Conservation (phyloP, 441 rosid genomes). For the Cnidoscolus chayamansa region DNA sequence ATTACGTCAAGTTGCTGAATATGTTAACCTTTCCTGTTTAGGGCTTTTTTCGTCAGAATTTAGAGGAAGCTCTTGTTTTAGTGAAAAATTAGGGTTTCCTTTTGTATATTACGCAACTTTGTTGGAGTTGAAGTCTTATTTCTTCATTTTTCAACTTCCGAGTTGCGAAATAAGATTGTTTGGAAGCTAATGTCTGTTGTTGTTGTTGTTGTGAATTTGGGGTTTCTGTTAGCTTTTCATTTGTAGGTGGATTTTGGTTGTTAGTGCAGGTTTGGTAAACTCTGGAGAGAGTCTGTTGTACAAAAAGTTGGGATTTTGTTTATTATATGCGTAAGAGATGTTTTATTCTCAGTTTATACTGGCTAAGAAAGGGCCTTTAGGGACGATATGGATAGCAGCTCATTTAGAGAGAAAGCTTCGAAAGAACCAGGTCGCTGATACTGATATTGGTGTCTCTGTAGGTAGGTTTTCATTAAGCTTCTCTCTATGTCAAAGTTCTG, state of each 20-base stretch:
- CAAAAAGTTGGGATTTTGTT: not conserved
- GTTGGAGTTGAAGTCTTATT: not conserved
- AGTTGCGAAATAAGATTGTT: not conserved
- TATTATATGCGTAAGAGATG: conserved; percentile 38
- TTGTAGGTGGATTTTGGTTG: not conserved
- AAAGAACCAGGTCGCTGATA: conserved; percentile 98
- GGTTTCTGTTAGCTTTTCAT: not conserved
- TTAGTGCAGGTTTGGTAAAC: not conserved
- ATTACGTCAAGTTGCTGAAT: not conserved
- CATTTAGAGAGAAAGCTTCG: conserved; percentile 99
- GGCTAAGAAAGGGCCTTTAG: conserved; percentile 99
- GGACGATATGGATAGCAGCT: conserved; percentile 99
- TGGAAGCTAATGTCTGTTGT: not conserved
- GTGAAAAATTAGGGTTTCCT: conserved; percentile 6
- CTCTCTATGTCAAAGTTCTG: not conserved
- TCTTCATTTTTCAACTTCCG: not conserved
- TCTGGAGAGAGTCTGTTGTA: conserved; percentile 5
- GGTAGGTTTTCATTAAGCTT: conserved; percentile 46
- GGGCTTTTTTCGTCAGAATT: not conserved
- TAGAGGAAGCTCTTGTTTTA: not conserved
- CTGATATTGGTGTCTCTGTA: conserved; percentile 96
- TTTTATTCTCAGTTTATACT: conserved; percentile 98
- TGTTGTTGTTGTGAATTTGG: not conserved
- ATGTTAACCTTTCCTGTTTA: not conserved
- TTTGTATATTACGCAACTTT: conserved; percentile 6